phyloP scores from a whole-genome alignment of 2,329 filamentous ascomycete species.

The Colletotrichum chlorophyti region DNA sequence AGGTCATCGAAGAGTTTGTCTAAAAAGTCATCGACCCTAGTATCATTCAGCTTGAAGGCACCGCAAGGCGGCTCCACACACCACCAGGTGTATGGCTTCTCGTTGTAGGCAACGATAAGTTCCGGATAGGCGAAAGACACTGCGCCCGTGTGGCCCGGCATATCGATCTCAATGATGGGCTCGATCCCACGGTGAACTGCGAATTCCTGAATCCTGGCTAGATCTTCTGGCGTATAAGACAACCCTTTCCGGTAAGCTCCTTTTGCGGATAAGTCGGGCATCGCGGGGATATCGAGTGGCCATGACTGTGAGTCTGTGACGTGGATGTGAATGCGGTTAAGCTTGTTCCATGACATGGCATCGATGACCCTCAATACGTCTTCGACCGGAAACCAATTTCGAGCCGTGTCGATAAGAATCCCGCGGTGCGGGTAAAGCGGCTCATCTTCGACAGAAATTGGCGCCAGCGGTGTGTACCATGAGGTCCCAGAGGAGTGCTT shows the following conservation, averaged over 20 bases:
- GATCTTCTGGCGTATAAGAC: constrained; percentile 71
- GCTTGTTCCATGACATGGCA: constrained; percentile 78
- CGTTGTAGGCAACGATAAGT: constrained; percentile 70
- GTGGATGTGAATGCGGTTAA: constrained; percentile 84
- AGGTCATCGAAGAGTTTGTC: constrained; percentile 77
- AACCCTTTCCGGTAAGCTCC: constrained; percentile 75
- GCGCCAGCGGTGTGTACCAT: constrained; percentile 75
- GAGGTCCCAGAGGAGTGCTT: constrained; percentile 63
- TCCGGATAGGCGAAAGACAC: constrained; percentile 73
- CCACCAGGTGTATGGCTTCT: constrained; percentile 63
- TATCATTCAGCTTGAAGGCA: constrained; percentile 78
- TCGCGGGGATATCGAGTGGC: constrained; percentile 79
- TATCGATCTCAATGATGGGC: constrained; percentile 79
- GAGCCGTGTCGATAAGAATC: constrained; percentile 78
- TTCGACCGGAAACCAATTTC: constrained; percentile 72
- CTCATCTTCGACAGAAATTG: constrained; percentile 73
- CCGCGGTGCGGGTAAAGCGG: constrained; percentile 81
- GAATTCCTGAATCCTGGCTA: constrained; percentile 73
- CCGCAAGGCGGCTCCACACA: constrained; percentile 71
- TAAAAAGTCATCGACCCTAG: constrained; percentile 74
- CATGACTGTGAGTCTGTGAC: constrained; percentile 85
- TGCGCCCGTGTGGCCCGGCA: constrained; percentile 78
- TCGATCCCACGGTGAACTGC: constrained; percentile 73
- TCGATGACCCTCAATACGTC: constrained; percentile 80
- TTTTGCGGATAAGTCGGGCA: constrained; percentile 75